phyloP scores from a whole-genome alignment of 768 basidiomycete genomes.

The Trichaptum fuscoviolaceum region DNA sequence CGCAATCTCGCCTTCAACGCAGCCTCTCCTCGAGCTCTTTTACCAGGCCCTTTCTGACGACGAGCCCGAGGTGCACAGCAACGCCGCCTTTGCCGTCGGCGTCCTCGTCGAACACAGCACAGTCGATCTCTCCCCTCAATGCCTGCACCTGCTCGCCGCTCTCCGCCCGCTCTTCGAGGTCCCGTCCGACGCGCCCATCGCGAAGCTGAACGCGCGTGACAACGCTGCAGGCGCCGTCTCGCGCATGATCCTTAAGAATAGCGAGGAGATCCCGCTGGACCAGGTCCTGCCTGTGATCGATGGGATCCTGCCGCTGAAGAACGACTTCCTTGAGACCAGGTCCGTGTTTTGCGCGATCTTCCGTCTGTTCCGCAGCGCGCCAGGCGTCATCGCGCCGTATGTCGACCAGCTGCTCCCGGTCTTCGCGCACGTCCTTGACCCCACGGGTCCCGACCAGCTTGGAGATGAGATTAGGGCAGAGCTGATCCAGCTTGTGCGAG shows the following conservation, averaged over 20 bases:
- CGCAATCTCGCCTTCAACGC: slow-evolving; percentile 80
- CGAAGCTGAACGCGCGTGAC: slow-evolving; percentile 82
- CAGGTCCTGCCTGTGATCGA: slow-evolving; percentile 86
- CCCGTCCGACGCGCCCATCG: slow-evolving; percentile 51
- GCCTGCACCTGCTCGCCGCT: slow-evolving; percentile 66
- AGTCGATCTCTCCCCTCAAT: slow-evolving; percentile 77
- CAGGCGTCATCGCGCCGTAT: slow-evolving; percentile 62
- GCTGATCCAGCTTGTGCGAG: slow-evolving; percentile 66
- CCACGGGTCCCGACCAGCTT: slow-evolving; percentile 66
- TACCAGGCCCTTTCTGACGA: slow-evolving; percentile 75
- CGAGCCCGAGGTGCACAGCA: slow-evolving; percentile 93
- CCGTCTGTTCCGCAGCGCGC: slow-evolving; percentile 76
- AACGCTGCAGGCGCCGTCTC: slow-evolving; percentile 95
- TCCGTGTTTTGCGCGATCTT: slow-evolving; percentile 88
- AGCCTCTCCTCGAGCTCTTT: slow-evolving; percentile 78
- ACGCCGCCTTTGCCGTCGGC: slow-evolving; percentile 92
- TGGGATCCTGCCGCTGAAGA: slow-evolving; percentile 75
- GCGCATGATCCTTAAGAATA: slow-evolving; percentile 79
- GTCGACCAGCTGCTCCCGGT: slow-evolving; percentile 75
- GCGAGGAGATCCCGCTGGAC: slow-evolving; percentile 76
- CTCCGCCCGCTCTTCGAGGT: slow-evolving; percentile 80
- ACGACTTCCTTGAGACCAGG: slow-evolving; percentile 86
- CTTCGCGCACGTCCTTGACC: slow-evolving; percentile 80
- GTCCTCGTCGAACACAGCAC: slow-evolving; percentile 85
- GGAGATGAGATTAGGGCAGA: slow-evolving; percentile 73